These are phyloP conservation scores for Gracilaria gracilis DNA, from an alignment of 23 red algal genomes.

Conservation along the genomic window DNA sequence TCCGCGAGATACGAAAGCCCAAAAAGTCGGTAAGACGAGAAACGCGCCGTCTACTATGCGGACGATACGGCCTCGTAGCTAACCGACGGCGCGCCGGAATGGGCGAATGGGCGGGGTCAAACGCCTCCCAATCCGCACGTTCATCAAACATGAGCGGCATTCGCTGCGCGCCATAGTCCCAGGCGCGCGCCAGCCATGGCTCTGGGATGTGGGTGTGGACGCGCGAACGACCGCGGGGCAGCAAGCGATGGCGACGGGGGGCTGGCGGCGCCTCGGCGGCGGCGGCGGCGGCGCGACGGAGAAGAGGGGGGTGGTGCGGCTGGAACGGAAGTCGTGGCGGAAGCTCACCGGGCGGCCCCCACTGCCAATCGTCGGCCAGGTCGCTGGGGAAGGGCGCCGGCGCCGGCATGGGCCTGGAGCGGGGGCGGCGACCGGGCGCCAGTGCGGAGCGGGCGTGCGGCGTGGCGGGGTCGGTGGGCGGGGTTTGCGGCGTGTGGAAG, in stretches of 20 bases:
- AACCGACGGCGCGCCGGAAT: slow-evolving; percentile 3
- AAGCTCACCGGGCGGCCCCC: slow-evolving; percentile 62
- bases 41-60: slow-evolving; percentile 16
- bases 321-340: slow-evolving; percentile 58
- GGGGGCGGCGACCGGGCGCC: slow-evolving; percentile 61
- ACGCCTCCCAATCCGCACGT: slow-evolving; percentile 57
- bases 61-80: neutral
- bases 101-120: slow-evolving; percentile 10
- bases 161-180: slow-evolving; percentile 32
- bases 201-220: slow-evolving; percentile 33
- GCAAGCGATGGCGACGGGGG: slow-evolving; percentile 19
- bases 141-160: slow-evolving; percentile 72
- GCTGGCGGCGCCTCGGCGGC: slow-evolving; percentile 18
- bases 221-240: slow-evolving; percentile 1
- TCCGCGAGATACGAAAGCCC: slow-evolving; percentile 28
- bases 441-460: neutral
- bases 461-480: neutral
- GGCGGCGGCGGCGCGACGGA: slow-evolving; percentile 65
- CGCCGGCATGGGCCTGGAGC: slow-evolving; percentile 43
- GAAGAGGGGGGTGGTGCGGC: slow-evolving; percentile 54
- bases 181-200: slow-evolving; percentile 21
- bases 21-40: slow-evolving; percentile 12
- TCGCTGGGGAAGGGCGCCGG: slow-evolving; percentile 31
- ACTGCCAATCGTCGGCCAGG: slow-evolving; percentile 50
- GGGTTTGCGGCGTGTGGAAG: neutral